phyloP scores from a whole-genome alignment of 345 rosid species.

The Nephelium lappaceum region DNA sequence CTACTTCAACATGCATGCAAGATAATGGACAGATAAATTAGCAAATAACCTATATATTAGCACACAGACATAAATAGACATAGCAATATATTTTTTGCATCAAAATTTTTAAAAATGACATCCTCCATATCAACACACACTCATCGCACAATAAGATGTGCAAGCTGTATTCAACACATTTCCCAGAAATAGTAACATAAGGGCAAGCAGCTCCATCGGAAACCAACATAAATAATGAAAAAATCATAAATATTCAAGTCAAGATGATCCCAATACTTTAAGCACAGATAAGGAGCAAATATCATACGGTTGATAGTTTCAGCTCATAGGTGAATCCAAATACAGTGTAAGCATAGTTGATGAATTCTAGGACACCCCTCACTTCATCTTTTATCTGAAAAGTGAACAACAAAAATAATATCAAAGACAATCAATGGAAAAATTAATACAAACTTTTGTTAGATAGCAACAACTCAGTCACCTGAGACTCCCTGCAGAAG shows the following conservation, averaged over 20 bases:
- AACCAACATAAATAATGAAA: neutral
- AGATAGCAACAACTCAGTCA: slow-evolving; percentile 30
- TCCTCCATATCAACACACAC: neutral
- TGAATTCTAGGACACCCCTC: slow-evolving; percentile 75
- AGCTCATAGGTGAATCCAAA: slow-evolving; percentile 94
- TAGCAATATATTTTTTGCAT: neutral
- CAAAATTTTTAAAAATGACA: neutral
- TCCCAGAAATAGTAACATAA: neutral
- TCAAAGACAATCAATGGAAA: neutral
- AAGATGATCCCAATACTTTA: neutral
- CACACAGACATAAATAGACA: slow-evolving; percentile 1
- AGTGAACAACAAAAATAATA: slow-evolving; percentile 17
- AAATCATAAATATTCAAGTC: neutral
- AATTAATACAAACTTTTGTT: neutral
- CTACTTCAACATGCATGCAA: neutral
- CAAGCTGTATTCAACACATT: neutral
- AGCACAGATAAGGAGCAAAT: slow-evolving; percentile 10
- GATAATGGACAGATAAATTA: neutral
- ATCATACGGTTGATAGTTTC: slow-evolving; percentile 86
- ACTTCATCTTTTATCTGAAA: slow-evolving; percentile 87
- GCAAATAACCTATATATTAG: neutral
- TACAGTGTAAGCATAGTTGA: slow-evolving; percentile 62
- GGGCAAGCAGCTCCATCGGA: neutral
- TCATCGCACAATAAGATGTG: neutral
- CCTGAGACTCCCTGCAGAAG: slow-evolving; percentile 89